Evolutionary conservation across 306 rosid genomes (phyloP), one percentile per base, ranked within the genome.

Genomic region (Nissolia schottii): DNA sequence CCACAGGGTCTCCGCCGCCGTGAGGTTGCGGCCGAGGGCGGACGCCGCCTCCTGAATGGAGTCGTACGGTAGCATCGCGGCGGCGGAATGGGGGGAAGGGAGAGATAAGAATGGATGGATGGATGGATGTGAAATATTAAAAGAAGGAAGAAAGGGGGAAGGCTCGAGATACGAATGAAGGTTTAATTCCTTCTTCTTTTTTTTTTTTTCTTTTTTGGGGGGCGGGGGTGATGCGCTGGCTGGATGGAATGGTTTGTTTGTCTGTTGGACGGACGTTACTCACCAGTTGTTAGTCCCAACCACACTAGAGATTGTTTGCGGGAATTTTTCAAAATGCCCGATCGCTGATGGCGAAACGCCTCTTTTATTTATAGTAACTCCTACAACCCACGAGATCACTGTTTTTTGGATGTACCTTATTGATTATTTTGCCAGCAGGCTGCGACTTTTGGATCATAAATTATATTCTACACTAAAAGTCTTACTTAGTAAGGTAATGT

Each of bases 1-100:
- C 99, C 99, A 94, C 0, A 89, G 22, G 1, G 89, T 81, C 76
- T 94, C 99, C 6, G 83, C 83, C 20, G 11, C 61, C 16, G 92
- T 84, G 66, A 94, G 96, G 70, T 85, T 86, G 14, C 97, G 87
- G 38, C 96, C 96, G 11, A 94, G 84, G 3, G 86, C 79, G 11
- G 75, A 70, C 80, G 81, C 24, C 7, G 96, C 99, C 10, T 82
- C 92, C 6, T 55, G 59, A 2, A 88, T 32, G 3, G 92, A 80
- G 1, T 35, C 74, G 53, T 87, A 94, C 2, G 97, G 93, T 58
- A 94, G 20, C 99, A 94, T 94, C 29, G 32, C 12, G 0, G 28
- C 54, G 82, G 32, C 64, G 68, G 62, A 31, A 64, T 27, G 5
- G 55, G 53, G 1, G 6, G 31, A 7, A 10, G 43, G 2, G 43